These are phyloP conservation scores for Psidium friedrichsthalianum DNA, from an alignment of 345 rosid species.

Conservation along the genomic window DNA sequence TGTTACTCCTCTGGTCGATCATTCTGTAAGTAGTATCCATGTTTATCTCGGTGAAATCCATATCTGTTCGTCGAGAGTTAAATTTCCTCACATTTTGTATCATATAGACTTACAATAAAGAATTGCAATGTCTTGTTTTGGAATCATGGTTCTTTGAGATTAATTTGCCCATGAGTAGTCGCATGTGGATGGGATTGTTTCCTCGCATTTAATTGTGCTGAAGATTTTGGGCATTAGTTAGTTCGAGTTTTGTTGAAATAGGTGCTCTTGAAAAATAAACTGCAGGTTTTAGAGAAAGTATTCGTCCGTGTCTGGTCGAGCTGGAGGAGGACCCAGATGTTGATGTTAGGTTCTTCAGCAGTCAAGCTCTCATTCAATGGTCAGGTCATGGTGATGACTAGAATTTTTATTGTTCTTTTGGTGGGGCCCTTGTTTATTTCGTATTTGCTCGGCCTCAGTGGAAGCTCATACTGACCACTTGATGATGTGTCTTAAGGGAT, in stretches of 20 bases:
- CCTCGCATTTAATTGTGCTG: neutral
- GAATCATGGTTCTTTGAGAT: neutral
- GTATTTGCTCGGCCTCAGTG: neutral
- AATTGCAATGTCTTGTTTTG: neutral
- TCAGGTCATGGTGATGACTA: slow-evolving; percentile 57
- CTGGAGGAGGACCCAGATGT: slow-evolving; percentile 72
- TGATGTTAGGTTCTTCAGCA: slow-evolving; percentile 62
- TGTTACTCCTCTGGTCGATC: slow-evolving; percentile 43
- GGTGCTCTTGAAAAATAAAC: neutral
- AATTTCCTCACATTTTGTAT: neutral
- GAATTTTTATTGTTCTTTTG: neutral
- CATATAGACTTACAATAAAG: neutral
- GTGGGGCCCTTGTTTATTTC: neutral
- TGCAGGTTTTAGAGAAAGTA: slow-evolving; percentile 60
- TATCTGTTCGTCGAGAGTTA: neutral
- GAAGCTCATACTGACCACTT: neutral
- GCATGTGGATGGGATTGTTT: neutral
- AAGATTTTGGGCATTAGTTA: neutral
- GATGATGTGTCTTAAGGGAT: neutral
- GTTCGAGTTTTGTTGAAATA: neutral
- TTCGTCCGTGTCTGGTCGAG: slow-evolving; percentile 62
- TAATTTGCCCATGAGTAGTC: neutral
- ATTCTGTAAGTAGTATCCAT: neutral
- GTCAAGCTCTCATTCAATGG: slow-evolving; percentile 49
- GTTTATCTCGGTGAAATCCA: neutral